Conservation (phyloP, 2,329 filamentous ascomycete genomes). For the Cytospora piceicola region DNA sequence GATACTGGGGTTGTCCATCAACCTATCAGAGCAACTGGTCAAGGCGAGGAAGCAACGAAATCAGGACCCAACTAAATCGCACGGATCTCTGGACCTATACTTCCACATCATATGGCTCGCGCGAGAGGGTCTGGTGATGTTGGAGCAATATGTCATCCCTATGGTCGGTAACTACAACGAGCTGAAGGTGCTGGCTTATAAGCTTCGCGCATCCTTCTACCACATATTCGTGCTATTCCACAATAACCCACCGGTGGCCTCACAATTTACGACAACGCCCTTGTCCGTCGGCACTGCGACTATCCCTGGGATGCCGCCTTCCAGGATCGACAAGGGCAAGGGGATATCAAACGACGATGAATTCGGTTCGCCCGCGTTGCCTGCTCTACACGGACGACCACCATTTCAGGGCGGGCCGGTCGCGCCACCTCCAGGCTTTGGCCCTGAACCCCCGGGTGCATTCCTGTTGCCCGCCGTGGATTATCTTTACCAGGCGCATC, state of each 20-base stretch:
- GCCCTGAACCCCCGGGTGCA: constrained; percentile 58
- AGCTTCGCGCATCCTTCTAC: constrained; percentile 91
- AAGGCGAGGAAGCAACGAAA: constrained; percentile 81
- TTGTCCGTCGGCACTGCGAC: constrained; percentile 45
- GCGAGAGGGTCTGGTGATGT: constrained; percentile 83
- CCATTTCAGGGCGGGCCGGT: constrained; percentile 60
- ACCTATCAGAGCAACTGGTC: constrained; percentile 82
- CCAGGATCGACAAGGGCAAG: constrained; percentile 53
- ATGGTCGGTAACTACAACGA: constrained; percentile 79
- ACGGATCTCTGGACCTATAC: constrained; percentile 80
- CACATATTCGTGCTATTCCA: constrained; percentile 97
- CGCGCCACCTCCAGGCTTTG: constrained; percentile 59
- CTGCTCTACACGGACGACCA: neutral
- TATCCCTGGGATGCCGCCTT: constrained; percentile 39
- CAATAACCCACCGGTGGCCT: constrained; percentile 79
- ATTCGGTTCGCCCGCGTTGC: constrained; percentile 8
- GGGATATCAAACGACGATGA: constrained; percentile 47
- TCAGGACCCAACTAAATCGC: constrained; percentile 77
- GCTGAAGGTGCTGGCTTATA: constrained; percentile 87
- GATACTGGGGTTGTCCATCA: constrained; percentile 86
- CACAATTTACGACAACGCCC: constrained; percentile 57
- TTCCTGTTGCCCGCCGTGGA: constrained; percentile 80
- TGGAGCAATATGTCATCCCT: constrained; percentile 86
- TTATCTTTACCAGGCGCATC: constrained; percentile 80
- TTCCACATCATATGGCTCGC: constrained; percentile 93